Evolutionary conservation across 352 stramenopile species (phyloP).

Genomic region (Hyaloperonospora arabidopsidis): DNA sequence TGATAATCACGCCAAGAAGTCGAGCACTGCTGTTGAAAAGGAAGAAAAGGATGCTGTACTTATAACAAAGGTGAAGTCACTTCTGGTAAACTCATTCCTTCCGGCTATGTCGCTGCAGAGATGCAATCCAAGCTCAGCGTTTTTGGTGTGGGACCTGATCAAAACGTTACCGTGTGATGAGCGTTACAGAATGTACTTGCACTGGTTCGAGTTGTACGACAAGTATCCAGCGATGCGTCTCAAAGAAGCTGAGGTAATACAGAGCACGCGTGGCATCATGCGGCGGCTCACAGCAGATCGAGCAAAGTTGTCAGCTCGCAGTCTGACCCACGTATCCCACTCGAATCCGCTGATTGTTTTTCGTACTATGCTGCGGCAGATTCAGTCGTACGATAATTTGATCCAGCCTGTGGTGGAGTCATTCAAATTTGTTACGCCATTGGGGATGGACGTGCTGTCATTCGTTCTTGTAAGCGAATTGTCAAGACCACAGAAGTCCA

Average conservation of each 20-base stretch:
- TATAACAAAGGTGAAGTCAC: slow-evolving; percentile 33
- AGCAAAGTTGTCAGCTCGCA: slow-evolving; percentile 66
- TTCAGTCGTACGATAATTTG: slow-evolving; percentile 96
- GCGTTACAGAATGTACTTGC: slow-evolving; percentile 73
- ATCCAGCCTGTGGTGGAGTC: slow-evolving; percentile 93
- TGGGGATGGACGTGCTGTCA: slow-evolving; percentile 91
- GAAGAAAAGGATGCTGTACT: slow-evolving; percentile 14
- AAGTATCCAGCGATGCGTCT: slow-evolving; percentile 54
- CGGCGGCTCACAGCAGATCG: slow-evolving; percentile 73
- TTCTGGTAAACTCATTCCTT: slow-evolving; percentile 62
- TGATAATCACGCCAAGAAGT: slow-evolving; percentile 32
- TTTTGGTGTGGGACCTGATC: slow-evolving; percentile 78
- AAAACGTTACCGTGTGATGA: slow-evolving; percentile 72
- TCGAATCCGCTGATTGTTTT: slow-evolving; percentile 92
- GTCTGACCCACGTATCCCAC: slow-evolving; percentile 84
- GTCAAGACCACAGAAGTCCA: slow-evolving; percentile 72
- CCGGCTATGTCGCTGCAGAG: slow-evolving; percentile 61
- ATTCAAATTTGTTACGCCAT: slow-evolving; percentile 90
- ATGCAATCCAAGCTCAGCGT: slow-evolving; percentile 69
- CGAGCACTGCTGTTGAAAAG: slow-evolving; percentile 8
- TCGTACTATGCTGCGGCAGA: slow-evolving; percentile 90
- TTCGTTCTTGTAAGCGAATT: slow-evolving; percentile 90
- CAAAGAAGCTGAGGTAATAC: slow-evolving; percentile 58
- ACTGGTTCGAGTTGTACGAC: slow-evolving; percentile 63
- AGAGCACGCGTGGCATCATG: slow-evolving; percentile 71